These are phyloP conservation scores for Sodiomyces alkalinus DNA, from an alignment of 2,329 filamentous ascomycete genomes.

Conservation along the genomic window DNA sequence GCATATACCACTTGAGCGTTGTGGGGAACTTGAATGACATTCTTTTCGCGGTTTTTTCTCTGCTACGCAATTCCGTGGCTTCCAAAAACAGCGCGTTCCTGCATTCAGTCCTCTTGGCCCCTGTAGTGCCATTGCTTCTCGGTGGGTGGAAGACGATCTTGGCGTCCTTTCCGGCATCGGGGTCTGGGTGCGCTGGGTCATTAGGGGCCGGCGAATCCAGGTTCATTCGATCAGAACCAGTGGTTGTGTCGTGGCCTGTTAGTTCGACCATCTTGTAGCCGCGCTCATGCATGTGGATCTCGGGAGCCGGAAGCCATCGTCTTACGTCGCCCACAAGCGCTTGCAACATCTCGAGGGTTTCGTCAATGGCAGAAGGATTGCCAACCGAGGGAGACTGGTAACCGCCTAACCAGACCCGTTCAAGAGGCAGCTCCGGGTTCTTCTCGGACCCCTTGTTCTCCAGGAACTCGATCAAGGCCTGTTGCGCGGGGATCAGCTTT, in stretches of 20 bases:
- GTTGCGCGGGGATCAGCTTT: conserved; percentile 31
- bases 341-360: conserved; percentile 22
- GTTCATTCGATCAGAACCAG: too few species aligned
- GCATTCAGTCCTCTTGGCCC: conserved; percentile 15
- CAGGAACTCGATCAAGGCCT: conserved; percentile 23
- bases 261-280: conserved; percentile 23
- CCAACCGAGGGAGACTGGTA: conserved; percentile 10
- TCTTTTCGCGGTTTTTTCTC: conserved; percentile 6
- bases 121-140: conserved; percentile 10
- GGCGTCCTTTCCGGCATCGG: conserved; percentile 10
- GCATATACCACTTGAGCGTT: conserved; percentile 38
- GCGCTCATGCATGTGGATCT: conserved; percentile 11
- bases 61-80: conserved; percentile 12
- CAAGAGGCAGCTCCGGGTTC: conserved; percentile 18
- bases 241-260: too few species aligned
- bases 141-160: conserved; percentile 34
- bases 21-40: conserved; percentile 27
- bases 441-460: conserved; percentile 13
- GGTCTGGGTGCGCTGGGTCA: conserved; percentile 3
- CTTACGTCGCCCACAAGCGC: conserved; percentile 16
- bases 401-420: conserved; percentile 30
- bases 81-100: conserved; percentile 28
- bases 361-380: conserved; percentile 22
- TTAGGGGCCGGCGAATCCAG: conserved; percentile 8
- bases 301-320: conserved; percentile 19